These are phyloP conservation scores for Protomyces lactucae-debilis DNA, from an alignment of 1,139 yeast genomes.

Conservation along the genomic window DNA sequence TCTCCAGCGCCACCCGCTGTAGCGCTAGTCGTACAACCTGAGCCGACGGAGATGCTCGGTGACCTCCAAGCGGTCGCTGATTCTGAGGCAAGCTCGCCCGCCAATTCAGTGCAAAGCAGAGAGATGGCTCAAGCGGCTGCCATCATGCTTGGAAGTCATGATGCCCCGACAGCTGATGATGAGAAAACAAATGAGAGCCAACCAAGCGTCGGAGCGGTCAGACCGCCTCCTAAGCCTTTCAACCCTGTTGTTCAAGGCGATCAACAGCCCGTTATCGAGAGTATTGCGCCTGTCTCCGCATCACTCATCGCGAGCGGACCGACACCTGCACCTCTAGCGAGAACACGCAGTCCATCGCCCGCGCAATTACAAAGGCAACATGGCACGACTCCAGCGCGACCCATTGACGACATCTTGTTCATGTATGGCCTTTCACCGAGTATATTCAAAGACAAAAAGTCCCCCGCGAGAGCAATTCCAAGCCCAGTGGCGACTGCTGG, in stretches of 20 bases:
- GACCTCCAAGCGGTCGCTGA: neutral
- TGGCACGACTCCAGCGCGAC: conserved; percentile 5
- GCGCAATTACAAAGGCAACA: neutral
- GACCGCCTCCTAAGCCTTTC: neutral
- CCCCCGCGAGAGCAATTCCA: neutral
- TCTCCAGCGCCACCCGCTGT: neutral
- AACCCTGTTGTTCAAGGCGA: neutral
- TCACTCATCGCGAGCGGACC: neutral
- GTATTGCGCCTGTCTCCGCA: neutral
- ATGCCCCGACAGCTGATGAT: neutral
- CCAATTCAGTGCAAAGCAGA: neutral
- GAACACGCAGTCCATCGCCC: neutral
- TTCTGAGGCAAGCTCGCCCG: neutral
- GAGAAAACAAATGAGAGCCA: neutral
- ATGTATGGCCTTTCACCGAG: neutral
- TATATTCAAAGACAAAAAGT: neutral
- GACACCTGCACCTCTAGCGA: neutral
- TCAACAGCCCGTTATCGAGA: too few species aligned
- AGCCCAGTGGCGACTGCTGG: neutral
- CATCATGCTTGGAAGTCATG: neutral
- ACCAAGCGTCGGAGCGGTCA: too few species aligned
- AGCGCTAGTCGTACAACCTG: neutral
- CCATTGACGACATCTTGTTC: conserved; percentile 3
- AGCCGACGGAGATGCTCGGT: neutral
- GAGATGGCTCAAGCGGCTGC: neutral